Conservation (phyloP, 176 grass and related monocot species). For the Carex myosuroides region DNA sequence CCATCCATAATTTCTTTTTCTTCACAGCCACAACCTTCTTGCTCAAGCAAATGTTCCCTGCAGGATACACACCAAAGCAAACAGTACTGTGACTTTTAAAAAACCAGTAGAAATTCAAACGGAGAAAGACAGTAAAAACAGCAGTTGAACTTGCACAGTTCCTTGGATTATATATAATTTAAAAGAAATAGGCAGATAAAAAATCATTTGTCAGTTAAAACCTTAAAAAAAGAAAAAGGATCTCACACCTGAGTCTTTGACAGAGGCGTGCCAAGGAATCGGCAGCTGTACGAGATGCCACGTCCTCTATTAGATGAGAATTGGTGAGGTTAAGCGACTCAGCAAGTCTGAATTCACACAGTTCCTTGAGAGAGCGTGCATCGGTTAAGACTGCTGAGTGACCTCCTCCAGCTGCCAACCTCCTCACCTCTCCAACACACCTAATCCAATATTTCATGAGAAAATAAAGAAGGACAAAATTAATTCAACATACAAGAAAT, state of each 20-base stretch:
- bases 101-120: background rate
- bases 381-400: constrained; percentile 95
- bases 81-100: background rate
- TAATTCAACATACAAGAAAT: background rate
- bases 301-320: constrained; percentile 58
- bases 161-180: background rate
- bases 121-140: background rate
- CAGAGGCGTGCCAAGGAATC: constrained; percentile 85
- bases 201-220: background rate
- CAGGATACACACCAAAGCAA: constrained; percentile 9
- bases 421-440: constrained; percentile 87
- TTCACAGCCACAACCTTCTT: constrained; percentile 38
- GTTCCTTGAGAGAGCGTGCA: constrained; percentile 78
- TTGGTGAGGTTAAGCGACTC: constrained; percentile 63
- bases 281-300: constrained; percentile 65
- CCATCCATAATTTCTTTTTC: constrained; percentile 34
- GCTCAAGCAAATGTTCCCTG: constrained; percentile 67
- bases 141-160: background rate
- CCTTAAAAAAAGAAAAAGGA: background rate
- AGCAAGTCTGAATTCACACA: constrained; percentile 86
- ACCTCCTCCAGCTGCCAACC: constrained; percentile 83
- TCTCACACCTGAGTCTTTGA: constrained; percentile 56
- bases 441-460: constrained; percentile 22
- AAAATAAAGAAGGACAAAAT: background rate
- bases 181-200: background rate